Evolutionary conservation across 2,329 filamentous ascomycete genomes (phyloP), one percentile per base, ranked within the genome.

Genomic region (Berkeleyomyces rouxiae): DNA sequence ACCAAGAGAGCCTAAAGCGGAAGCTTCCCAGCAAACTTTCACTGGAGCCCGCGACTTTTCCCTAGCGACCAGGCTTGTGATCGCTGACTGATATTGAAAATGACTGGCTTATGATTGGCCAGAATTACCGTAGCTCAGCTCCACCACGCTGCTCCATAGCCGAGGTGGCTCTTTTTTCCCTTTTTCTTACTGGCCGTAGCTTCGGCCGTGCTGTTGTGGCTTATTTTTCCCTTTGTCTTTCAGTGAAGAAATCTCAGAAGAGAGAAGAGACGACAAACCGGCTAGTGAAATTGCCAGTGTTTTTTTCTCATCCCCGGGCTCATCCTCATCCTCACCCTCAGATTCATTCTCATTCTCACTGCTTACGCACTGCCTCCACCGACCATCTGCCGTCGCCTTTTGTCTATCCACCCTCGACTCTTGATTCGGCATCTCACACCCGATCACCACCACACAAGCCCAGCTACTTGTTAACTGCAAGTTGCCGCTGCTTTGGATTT

Each of bases 51-150:
- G 23, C 47, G 62, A 49, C 39, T 58, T 51, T 58, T 59, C 46
- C 42, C 53, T 59, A 44, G 53, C 44, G 39, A 33, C 44, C 39
- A 44, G 43, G 53, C 39, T 36, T 62, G 59, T 47, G 23, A 55
- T n/a, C 16, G 46, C 55, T 61, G 39, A 39, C 39, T 47, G 58
- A 55, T 55, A 65, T 65, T 65, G 63, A 65, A 62, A 65, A 65
- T 65, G 42, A 59, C 59, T 16, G 61, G 7, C 13, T 49, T 43
- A 13, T 65, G 61, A 65, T 65, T 65, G 63, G 63, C 43, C 44
- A 37, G 33, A 47, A 31, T 16, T 36, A 39, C 47, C 57, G 36
- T 42, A 60, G 31, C 46, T 46, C 43, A 59, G 36, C 59, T 49
- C 58, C 58, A 23, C 23, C 23, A 51, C 51, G 16, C 51, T 55